phyloP scores from a whole-genome alignment of 179 eudicot genomes.

The Nepenthes alata region DNA sequence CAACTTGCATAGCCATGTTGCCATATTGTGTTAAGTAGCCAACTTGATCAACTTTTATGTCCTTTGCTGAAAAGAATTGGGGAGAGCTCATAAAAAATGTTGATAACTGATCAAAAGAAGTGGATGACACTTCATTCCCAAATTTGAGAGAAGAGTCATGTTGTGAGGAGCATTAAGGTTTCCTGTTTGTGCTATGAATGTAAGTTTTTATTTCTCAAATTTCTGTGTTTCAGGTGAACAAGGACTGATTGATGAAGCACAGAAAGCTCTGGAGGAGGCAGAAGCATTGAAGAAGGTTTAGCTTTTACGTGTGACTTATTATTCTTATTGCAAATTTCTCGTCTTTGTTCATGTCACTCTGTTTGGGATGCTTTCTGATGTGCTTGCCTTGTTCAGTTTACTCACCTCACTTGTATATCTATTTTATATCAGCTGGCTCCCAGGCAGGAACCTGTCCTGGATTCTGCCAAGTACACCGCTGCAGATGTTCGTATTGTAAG shows the following conservation, averaged over 20 bases:
- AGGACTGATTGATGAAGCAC: constrained; percentile 97
- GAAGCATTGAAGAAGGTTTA: constrained; percentile 88
- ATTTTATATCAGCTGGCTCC: constrained; percentile 51
- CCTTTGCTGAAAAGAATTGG: no score
- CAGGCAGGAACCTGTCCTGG: constrained; percentile 62
- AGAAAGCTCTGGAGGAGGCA: constrained; percentile 91
- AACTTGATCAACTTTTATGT: no score
- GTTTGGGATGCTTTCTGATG: neutral
- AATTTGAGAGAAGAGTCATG: no score
- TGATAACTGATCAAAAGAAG: no score
- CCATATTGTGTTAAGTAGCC: no score
- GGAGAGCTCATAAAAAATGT: no score
- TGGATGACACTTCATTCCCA: no score
- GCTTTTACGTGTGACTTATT: neutral
- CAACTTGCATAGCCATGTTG: no score
- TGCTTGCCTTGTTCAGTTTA: neutral
- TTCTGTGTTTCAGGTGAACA: constrained; percentile 63
- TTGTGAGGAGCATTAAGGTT: neutral
- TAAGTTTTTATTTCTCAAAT: constrained; percentile 1
- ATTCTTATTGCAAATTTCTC: neutral
- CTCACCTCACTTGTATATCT: neutral
- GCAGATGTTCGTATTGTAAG: constrained; percentile 97
- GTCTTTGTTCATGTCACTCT: neutral
- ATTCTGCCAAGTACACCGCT: constrained; percentile 74
- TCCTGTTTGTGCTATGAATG: neutral